Evolutionary conservation across 2,329 filamentous ascomycete genomes (phyloP).

Genomic region (Fusarium sp.): DNA sequence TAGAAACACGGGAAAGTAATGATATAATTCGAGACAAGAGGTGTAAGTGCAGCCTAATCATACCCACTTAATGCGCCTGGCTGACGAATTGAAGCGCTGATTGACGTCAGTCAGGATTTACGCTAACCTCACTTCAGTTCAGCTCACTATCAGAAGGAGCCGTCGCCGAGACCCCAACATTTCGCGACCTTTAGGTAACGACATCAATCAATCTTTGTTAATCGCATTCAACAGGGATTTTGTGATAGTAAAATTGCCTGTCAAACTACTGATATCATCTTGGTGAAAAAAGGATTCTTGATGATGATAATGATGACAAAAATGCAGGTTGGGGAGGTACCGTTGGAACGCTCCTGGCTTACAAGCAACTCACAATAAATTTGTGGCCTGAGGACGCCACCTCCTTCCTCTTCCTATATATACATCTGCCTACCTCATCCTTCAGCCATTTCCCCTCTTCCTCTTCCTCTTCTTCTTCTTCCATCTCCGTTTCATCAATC

Average conservation of each 20-base stretch:
- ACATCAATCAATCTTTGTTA: background rate
- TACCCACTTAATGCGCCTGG: background rate
- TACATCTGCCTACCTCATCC: slow-evolving; percentile 2
- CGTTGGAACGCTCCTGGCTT: background rate
- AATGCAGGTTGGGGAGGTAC: background rate
- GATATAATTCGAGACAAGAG: background rate
- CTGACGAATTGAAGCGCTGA: background rate
- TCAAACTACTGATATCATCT: accelerated
- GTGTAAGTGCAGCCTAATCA: background rate
- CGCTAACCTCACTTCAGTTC: background rate
- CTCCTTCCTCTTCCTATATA: slow-evolving; percentile 29
- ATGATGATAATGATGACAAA: background rate
- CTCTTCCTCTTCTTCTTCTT: background rate
- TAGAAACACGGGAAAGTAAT: background rate
- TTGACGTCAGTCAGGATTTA: background rate
- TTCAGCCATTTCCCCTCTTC: background rate
- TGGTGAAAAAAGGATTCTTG: accelerated
- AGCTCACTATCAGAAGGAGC: background rate
- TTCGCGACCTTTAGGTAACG: background rate
- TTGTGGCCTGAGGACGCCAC: slow-evolving; percentile 42
- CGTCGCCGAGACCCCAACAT: background rate
- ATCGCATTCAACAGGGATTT: accelerated
- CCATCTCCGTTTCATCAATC: background rate
- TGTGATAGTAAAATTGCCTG: accelerated
- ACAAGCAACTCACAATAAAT: background rate